Base-by-base conservation (phyloP, 441 rosid genomes). In the Euphorbia corollata region DNA sequence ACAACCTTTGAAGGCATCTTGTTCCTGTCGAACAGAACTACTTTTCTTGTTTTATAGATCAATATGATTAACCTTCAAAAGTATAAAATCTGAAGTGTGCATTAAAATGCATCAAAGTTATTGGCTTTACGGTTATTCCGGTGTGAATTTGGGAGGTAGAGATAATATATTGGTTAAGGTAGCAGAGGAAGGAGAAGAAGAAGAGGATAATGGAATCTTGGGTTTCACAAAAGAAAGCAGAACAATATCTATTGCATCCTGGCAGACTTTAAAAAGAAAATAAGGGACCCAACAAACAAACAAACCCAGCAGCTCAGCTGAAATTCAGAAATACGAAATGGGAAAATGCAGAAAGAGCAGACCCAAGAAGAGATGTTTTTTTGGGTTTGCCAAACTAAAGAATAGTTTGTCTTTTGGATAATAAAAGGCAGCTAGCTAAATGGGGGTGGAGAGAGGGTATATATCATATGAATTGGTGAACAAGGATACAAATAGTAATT, bases 1-100 rank as follows among this genome's bases (percentile, higher is more conserved):
- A 86, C 61, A 64, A 83, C 69, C 68, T 89, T 87, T 27, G 91
- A 80, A 74, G 99, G 80, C 99, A 94, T 89, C 43, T 80, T 71
- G 20, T 54, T 64, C 69, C 43, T 58, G 53, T 63, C 73, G 68
- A 57, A 59, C 60, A 64, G 19, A 19, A 9, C 10, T 41, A 53
- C 41, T 36, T 36, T 5, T 43, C 10, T 15, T 43, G 38, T 34
- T 34, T 6, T 2, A 34, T 2, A 2, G 4, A 34, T 2, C 8
- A 5, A 38, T 38, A 38, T 38, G 8, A 38, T 38, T 38, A 38
- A 38, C 41, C 41, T 38, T 5, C 9, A 8, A 38, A 38, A 38
- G 9, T 38, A 7, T 38, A 38, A 8, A 5, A 38, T 38, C 7
- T 38, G 9, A 38, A 38, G 9, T 5, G 9, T 38, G 41, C 41